These are phyloP conservation scores for Xylaria sp. DNA, from an alignment of 495 filamentous ascomycete genomes.

Conservation along the genomic window DNA sequence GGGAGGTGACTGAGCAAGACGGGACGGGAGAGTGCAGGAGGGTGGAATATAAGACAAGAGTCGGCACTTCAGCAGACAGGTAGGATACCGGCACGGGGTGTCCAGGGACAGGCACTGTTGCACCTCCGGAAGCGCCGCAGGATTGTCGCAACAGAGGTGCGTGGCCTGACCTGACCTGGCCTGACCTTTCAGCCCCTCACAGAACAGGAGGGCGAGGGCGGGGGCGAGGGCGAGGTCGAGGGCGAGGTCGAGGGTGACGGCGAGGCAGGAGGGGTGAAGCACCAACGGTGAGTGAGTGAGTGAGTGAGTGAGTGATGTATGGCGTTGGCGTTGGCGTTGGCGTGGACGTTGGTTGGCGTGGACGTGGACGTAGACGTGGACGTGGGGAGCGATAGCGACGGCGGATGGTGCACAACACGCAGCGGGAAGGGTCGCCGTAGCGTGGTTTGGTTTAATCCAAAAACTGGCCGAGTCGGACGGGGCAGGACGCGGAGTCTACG, in stretches of 20 bases:
- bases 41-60: not conserved
- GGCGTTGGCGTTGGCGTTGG: too few species aligned
- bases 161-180: conserved; percentile 24
- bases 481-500: not conserved
- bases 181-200: conserved; percentile 29
- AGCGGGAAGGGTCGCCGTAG: not conserved
- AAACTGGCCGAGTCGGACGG: conserved; percentile 13
- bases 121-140: conserved; percentile 24
- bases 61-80: conserved; percentile 4
- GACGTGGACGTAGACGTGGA: too few species aligned
- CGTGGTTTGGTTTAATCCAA: conserved; percentile 22
- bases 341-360: too few species aligned
- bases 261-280: conserved; percentile 27
- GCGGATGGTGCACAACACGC: conserved; percentile 2
- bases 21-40: conserved; percentile 12
- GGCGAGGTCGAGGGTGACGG: too few species aligned
- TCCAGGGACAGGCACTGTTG: conserved; percentile 21
- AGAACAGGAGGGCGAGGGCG: conserved; percentile 25
- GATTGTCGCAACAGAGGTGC: conserved; percentile 20
- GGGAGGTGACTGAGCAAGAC: conserved; percentile 9
- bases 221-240: too few species aligned
- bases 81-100: conserved; percentile 13
- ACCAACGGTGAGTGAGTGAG: not conserved
- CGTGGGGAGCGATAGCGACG: conserved; percentile 14
- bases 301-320: too few species aligned